A percentile compares a stretch with the other conserved stretches of the same genome.
Conservation (phyloP, 1,284 basidiomycete species). For the Leccinum griseonigrum region DNA sequence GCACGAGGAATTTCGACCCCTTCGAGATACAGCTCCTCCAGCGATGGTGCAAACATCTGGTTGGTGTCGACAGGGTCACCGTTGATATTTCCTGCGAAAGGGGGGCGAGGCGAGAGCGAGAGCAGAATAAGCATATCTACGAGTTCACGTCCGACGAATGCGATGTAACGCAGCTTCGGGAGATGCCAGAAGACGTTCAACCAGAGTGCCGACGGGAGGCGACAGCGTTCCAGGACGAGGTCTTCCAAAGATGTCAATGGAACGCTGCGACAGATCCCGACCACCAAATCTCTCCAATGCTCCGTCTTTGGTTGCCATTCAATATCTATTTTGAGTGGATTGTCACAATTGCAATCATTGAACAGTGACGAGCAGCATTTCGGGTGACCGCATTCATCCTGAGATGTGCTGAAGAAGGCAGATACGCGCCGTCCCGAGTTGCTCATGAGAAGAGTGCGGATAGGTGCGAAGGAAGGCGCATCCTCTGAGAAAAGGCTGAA, state of each 20-base stretch:
- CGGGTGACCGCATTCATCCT: neutral
- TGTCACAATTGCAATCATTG: neutral
- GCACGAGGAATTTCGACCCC: neutral
- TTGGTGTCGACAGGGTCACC: neutral
- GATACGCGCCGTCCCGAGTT: too few species aligned
- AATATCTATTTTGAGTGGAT: neutral
- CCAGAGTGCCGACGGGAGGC: neutral
- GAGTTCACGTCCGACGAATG: neutral
- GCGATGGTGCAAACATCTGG: neutral
- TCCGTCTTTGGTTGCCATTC: neutral
- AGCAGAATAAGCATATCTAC: neutral
- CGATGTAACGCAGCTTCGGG: neutral
- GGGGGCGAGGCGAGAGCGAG: neutral
- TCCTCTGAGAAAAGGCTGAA: neutral
- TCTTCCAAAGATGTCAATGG: neutral
- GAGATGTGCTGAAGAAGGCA: neutral
- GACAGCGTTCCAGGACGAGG: neutral
- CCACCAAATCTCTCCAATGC: neutral
- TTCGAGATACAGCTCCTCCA: neutral
- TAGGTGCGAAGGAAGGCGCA: neutral
- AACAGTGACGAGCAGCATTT: neutral
- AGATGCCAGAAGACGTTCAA: neutral
- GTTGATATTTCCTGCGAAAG: neutral
- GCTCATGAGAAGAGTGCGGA: neutral
- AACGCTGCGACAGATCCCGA: constrained; percentile 2